phyloP scores from a whole-genome alignment of 2,329 filamentous ascomycete genomes.

The Ophioceras dolichostomum region DNA sequence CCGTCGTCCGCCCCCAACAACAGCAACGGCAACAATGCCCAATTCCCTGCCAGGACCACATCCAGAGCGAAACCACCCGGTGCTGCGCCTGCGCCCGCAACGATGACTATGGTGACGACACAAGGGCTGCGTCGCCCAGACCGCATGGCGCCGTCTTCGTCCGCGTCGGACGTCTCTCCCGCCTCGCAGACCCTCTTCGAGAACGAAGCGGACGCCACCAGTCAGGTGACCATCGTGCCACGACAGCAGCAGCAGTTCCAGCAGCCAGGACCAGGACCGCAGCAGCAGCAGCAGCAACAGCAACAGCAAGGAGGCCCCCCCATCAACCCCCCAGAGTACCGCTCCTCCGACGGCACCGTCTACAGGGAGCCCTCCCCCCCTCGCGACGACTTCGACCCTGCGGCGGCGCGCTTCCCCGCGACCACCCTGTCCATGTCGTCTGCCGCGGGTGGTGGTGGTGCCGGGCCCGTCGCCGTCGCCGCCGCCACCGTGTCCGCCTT shows the following conservation, averaged over 20 bases:
- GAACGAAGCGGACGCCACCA: no score
- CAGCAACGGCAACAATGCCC: constrained; percentile 6
- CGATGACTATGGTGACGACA: background rate
- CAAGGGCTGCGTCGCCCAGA: background rate
- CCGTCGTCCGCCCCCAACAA: background rate
- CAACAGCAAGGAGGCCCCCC: no score
- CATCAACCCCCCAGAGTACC: background rate
- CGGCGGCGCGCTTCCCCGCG: constrained; percentile 1
- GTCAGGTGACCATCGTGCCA: no score
- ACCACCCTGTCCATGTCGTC: background rate
- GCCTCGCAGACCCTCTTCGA: background rate
- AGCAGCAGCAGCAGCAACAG: background rate
- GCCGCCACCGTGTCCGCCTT: background rate
- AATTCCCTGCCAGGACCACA: constrained; percentile 19
- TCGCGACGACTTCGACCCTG: constrained; percentile 2
- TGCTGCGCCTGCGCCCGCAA: background rate
- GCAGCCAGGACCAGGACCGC: background rate
- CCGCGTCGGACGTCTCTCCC: background rate
- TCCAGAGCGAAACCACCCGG: no score
- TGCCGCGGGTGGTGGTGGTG: background rate
- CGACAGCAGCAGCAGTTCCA: background rate
- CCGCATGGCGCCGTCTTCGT: background rate
- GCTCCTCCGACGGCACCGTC: constrained; percentile 1
- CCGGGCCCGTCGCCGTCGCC: background rate
- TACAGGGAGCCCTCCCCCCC: constrained; percentile 1